Percentiles rank a stretch among this genome's conserved stretches.
phyloP scores from a whole-genome alignment of 2,329 filamentous ascomycete species.

The Nothopassalora personata region DNA sequence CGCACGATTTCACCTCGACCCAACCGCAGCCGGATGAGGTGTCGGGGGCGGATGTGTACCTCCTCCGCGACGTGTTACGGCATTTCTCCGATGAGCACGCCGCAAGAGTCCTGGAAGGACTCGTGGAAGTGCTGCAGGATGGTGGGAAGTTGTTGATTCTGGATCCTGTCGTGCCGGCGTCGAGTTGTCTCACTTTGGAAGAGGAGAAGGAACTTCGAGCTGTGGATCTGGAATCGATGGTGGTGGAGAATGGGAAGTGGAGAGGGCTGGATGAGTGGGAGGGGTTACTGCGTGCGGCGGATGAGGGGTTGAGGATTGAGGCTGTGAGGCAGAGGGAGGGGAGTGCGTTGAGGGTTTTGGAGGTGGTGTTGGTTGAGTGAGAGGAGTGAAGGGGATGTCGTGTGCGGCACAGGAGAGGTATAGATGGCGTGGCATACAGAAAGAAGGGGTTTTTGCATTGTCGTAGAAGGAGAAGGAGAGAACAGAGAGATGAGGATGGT shows the following conservation, averaged over 20 bases:
- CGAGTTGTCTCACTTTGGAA: not conserved
- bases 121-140: slow-evolving; percentile 16
- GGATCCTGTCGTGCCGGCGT: slow-evolving; percentile 18
- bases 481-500: not conserved
- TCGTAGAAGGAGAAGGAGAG: not conserved
- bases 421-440: not conserved
- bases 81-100: slow-evolving; percentile 19
- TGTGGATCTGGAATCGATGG: slow-evolving; percentile 8
- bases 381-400: not conserved
- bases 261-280: slow-evolving; percentile 6
- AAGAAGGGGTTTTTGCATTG: too few relatives aligned
- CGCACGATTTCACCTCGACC: slow-evolving; percentile 26
- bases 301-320: not conserved
- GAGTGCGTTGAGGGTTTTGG: slow-evolving; percentile 4
- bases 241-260: slow-evolving; percentile 4
- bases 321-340: not conserved
- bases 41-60: slow-evolving; percentile 25
- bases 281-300: not conserved
- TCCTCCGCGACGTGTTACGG: slow-evolving; percentile 16
- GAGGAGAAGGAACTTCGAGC: not conserved
- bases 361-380: slow-evolving; percentile 3
- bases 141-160: slow-evolving; percentile 23
- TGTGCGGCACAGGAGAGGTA: not conserved
- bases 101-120: slow-evolving; percentile 15
- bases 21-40: slow-evolving; percentile 15